Base-by-base conservation (phyloP, 2,329 filamentous ascomycete genomes). In the Cercospora zeae-maydis region DNA sequence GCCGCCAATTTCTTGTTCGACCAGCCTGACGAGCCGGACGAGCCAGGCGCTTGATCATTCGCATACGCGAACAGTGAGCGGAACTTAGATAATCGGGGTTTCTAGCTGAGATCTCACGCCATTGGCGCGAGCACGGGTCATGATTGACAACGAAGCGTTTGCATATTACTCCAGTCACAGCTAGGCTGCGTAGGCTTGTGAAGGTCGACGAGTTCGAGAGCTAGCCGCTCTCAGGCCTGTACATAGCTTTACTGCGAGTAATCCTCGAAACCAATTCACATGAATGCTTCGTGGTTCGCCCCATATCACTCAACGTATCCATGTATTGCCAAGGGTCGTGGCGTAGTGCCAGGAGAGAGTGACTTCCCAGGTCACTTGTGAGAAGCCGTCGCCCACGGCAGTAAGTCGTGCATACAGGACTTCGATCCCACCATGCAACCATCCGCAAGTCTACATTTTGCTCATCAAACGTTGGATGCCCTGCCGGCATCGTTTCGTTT, bases 1-100 rank as follows among this genome's bases (percentile, higher is more conserved):
- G 95, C 95, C 0, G 95, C 95, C 67, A 99, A 99, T 80, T 98
- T 97, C 78, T 83, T 99, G 64, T 99, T 99, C 75, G 95, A 99
- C 72, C 92, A 98, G 79, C 93, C 93, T 9, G 92, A 96, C 65
- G 93, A 97, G 66, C 72, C 69, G 6, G 75, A 76, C 63, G 75
- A 77, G 53, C 63, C 67, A 58, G 36, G 62, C 24, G 62, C 58
- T 34, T 61, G 47, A 58, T 13, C 47, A 24, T 19, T 45, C 39
- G 13, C 39, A 19, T 24, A 19, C 39, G 13, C 21, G 10, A 45
- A 39, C 21, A 45, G 39, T 45, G 19, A 45, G 39, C 39, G 39
- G 21, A 45, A 10, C 13, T 21, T 19, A 21, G 39, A 45, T 10
- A 10, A 4, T 21, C 7, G 14, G 39, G 27, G 36, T 31, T 31